Evolutionary conservation across 129 eudicot species (phyloP).

Genomic region (Pseudognaphalium luteoalbum): DNA sequence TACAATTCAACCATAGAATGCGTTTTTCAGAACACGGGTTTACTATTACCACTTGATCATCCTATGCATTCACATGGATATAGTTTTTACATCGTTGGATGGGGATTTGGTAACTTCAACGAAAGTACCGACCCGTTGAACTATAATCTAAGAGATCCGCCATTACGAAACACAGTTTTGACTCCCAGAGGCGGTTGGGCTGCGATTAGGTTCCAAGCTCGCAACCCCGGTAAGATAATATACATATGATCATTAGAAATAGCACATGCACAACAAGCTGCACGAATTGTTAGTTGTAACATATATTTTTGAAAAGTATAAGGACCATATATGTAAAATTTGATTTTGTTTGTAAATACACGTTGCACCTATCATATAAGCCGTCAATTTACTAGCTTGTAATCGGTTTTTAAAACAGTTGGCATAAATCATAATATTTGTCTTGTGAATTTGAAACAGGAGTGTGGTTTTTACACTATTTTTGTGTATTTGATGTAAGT

Average conservation of each 20-base stretch:
- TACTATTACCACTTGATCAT: conserved; percentile 48
- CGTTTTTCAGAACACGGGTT: conserved; percentile 53
- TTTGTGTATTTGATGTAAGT: no score
- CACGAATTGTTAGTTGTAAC: no score
- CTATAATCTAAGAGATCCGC: conserved; percentile 62
- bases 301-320: no score
- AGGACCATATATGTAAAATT: no score
- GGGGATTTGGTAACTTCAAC: conserved; percentile 59
- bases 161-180: conserved; percentile 46
- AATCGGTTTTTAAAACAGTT: no score
- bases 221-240: conserved; percentile 43
- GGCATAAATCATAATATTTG: background rate
- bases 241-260: background rate
- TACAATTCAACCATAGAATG: conserved; percentile 41
- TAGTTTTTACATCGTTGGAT: conserved; percentile 51
- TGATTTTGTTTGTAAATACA: no score
- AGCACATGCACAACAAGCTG: no score
- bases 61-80: conserved; percentile 84
- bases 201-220: conserved; percentile 53
- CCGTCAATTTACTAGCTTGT: no score
- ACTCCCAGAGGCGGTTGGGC: conserved; percentile 65
- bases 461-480: conserved; percentile 43
- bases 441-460: conserved; percentile 20
- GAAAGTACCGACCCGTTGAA: conserved; percentile 42
- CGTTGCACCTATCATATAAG: no score